Percentiles rank a stretch among this genome's conserved stretches.
These are phyloP conservation scores for Leccinum obscurum DNA, from an alignment of 768 basidiomycete species.

Conservation along the genomic window DNA sequence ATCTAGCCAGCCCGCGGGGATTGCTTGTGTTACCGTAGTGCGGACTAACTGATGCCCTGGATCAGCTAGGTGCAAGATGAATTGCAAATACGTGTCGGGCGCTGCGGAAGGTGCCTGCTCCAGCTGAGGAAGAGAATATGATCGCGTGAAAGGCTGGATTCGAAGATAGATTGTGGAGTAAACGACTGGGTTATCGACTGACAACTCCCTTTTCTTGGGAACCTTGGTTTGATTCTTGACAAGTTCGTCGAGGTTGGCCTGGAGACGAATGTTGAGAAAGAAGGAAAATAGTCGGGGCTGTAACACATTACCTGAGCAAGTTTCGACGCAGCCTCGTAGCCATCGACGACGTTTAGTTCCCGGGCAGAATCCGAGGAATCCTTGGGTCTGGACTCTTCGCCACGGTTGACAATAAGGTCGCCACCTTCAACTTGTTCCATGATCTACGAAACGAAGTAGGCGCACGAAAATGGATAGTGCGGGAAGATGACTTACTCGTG, in stretches of 20 bases:
- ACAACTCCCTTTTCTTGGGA: slow-evolving; percentile 26
- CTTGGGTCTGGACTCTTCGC: slow-evolving; percentile 73
- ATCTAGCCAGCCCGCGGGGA: slow-evolving; percentile 84
- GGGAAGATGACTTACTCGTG: slow-evolving; percentile 56
- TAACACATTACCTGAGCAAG: slow-evolving; percentile 64
- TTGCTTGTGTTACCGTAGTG: slow-evolving; percentile 78
- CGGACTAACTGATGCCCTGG: slow-evolving; percentile 76
- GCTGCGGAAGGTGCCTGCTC: slow-evolving; percentile 25
- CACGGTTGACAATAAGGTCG: slow-evolving; percentile 84
- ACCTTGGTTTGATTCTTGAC: slow-evolving; percentile 58
- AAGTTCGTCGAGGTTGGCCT: slow-evolving; percentile 80
- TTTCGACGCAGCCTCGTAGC: slow-evolving; percentile 81
- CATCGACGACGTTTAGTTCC: slow-evolving; percentile 81
- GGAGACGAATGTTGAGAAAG: slow-evolving; percentile 8
- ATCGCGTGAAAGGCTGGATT: slow-evolving; percentile 80
- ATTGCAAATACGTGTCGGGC: too few species aligned
- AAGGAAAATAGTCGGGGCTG: background rate
- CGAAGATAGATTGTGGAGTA: slow-evolving; percentile 93
- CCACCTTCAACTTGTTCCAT: slow-evolving; percentile 95
- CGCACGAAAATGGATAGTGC: slow-evolving; percentile 1
- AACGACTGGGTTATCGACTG: slow-evolving; percentile 62
- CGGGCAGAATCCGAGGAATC: slow-evolving; percentile 48
- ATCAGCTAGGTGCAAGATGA: slow-evolving; percentile 66
- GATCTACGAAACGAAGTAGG: slow-evolving; percentile 47
- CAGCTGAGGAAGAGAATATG: slow-evolving; percentile 45